Percentiles rank a stretch among this genome's conserved stretches.
Evolutionary conservation across 768 basidiomycete species (phyloP).

Genomic region (Pulveroboletus ravenelii): DNA sequence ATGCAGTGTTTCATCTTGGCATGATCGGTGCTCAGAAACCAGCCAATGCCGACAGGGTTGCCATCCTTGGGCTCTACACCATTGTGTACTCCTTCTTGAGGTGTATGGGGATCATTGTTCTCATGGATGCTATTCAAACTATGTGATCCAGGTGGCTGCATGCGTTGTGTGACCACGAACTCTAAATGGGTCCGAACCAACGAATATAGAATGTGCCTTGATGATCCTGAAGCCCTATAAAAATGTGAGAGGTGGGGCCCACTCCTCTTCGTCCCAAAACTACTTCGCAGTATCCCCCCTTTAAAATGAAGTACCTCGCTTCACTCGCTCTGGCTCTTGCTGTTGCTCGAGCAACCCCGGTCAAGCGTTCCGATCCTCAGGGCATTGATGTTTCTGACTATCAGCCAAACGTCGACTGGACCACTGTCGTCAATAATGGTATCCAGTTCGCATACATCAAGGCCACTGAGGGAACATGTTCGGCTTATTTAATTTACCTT

Average conservation of each 20-base stretch:
- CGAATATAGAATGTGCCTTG: neutral
- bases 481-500: slow-evolving; percentile 6
- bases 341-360: slow-evolving; percentile 10
- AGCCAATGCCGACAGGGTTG: too few species aligned
- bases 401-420: slow-evolving; percentile 50
- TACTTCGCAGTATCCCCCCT: neutral
- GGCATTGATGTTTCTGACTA: slow-evolving; percentile 55
- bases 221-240: slow-evolving; percentile 9
- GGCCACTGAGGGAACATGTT: slow-evolving; percentile 60
- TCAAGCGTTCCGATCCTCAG: slow-evolving; percentile 35
- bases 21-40: neutral
- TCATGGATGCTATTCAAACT: neutral
- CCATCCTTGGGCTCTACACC: neutral
- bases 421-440: slow-evolving; percentile 45
- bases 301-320: slow-evolving; percentile 19
- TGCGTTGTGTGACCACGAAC: slow-evolving; percentile 12
- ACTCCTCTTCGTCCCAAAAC: neutral
- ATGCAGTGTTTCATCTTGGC: neutral
- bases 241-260: neutral
- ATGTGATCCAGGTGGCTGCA: slow-evolving; percentile 1
- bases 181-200: neutral
- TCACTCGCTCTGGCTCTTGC: slow-evolving; percentile 15
- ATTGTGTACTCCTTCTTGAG: neutral
- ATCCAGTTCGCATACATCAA: slow-evolving; percentile 60
- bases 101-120: too few species aligned